Percentiles rank a stretch among this genome's conserved stretches.
These are phyloP conservation scores for Meira miltonrushii DNA, from an alignment of 1,284 basidiomycete genomes.

Conservation along the genomic window DNA sequence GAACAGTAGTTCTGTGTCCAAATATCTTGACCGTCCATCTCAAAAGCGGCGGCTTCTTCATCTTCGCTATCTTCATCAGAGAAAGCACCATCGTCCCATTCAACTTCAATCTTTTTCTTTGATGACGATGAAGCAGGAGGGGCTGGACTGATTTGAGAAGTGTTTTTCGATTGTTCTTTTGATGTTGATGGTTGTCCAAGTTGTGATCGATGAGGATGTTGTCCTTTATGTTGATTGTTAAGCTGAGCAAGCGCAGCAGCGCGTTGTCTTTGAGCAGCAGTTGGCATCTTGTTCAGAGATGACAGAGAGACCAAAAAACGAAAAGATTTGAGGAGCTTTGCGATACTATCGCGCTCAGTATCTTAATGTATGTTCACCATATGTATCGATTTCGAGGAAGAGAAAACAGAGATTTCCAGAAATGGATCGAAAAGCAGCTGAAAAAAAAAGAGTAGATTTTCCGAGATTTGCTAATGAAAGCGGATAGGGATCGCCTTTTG, in stretches of 20 bases:
- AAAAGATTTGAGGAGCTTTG: constrained; percentile 4
- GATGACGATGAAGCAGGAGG: background rate
- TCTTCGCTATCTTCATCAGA: constrained; percentile 22
- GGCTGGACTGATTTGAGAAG: background rate
- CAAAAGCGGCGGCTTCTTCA: constrained; percentile 34
- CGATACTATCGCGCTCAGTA: background rate
- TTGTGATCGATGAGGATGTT: background rate
- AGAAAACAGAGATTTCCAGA: background rate
- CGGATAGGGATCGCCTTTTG: too few species aligned
- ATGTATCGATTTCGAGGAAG: too few species aligned
- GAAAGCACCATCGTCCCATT: constrained; percentile 5
- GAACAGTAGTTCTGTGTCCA: constrained; percentile 43
- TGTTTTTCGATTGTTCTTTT: background rate
- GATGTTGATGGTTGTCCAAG: background rate
- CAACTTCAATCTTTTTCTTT: background rate
- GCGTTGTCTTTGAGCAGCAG: constrained; percentile 8
- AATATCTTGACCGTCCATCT: constrained; percentile 45
- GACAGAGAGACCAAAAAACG: background rate
- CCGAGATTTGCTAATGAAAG: too few species aligned
- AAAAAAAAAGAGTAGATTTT: background rate
- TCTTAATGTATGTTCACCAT: too few species aligned
- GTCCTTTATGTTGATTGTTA: background rate
- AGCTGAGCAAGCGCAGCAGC: background rate
- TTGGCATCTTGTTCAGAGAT: constrained; percentile 6
- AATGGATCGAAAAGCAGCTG: background rate